phyloP scores from a whole-genome alignment of 2,329 filamentous ascomycete genomes.

The Kalmusia sp. region DNA sequence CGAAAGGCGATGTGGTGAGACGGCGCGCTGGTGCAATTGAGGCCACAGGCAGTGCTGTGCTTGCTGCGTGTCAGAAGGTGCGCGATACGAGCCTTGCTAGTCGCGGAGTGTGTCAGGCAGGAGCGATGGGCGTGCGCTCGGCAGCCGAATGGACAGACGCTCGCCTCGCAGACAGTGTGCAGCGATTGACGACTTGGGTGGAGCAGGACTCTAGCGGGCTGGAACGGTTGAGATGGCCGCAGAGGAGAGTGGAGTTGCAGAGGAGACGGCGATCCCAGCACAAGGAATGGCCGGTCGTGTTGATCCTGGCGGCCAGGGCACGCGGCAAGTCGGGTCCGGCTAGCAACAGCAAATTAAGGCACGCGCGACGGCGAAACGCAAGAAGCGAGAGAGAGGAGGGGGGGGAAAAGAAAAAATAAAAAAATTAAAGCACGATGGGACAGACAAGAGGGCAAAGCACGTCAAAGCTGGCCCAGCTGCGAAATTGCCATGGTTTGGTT shows the following conservation, averaged over 20 bases:
- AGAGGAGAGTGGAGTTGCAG: slow-evolving; percentile 7
- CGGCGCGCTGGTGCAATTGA: neutral
- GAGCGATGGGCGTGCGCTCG: slow-evolving; percentile 4
- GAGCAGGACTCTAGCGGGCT: slow-evolving; percentile 1
- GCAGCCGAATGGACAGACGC: slow-evolving; percentile 8
- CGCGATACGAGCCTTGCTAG: slow-evolving; percentile 7
- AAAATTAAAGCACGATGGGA: no score
- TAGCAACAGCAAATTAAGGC: slow-evolving; percentile 3
- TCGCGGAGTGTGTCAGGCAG: slow-evolving; percentile 25
- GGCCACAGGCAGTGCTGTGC: slow-evolving; percentile 1
- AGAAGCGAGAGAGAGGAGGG: neutral
- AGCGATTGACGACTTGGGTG: neutral
- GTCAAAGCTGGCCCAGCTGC: no score
- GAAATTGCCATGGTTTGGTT: no score
- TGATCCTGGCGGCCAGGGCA: neutral
- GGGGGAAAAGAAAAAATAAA: neutral
- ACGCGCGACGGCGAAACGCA: neutral
- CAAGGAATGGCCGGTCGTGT: neutral
- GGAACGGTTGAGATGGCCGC: neutral
- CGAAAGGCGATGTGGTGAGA: neutral
- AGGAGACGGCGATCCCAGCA: slow-evolving; percentile 2
- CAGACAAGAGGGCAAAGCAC: no score
- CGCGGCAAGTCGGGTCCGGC: neutral
- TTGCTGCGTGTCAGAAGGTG: neutral
- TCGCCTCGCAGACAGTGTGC: neutral